These are phyloP conservation scores for Juncus inflexus DNA, from an alignment of 176 grass and related monocot genomes.

Conservation along the genomic window DNA sequence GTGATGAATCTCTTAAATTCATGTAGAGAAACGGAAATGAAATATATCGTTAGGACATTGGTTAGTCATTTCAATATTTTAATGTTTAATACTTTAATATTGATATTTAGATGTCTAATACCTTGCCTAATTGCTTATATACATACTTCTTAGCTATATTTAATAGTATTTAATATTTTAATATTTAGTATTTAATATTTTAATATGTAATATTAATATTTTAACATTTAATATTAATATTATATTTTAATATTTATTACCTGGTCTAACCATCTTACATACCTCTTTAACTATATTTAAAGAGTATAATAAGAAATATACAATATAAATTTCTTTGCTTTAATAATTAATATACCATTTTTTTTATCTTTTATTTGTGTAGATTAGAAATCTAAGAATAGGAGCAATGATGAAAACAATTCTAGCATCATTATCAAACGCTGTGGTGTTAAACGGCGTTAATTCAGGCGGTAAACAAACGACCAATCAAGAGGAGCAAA, in stretches of 20 bases:
- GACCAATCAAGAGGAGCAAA: constrained; percentile 49
- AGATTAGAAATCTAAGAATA: constrained; percentile 90
- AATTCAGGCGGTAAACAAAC: constrained; percentile 7
- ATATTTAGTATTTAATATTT: too few relatives aligned
- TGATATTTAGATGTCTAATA: too few relatives aligned
- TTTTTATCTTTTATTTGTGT: constrained; percentile 20
- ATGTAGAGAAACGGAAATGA: constrained; percentile 96
- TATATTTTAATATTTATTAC: too few relatives aligned
- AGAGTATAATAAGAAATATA: too few relatives aligned
- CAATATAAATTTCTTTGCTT: not conserved
- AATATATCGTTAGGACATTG: constrained; percentile 93
- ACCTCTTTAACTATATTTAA: too few relatives aligned
- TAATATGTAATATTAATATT: too few relatives aligned
- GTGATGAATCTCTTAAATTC: constrained; percentile 83
- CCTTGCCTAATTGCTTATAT: too few relatives aligned
- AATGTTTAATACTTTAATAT: not conserved
- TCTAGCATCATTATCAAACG: constrained; percentile 81
- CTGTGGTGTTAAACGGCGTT: constrained; percentile 63
- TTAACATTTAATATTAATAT: too few relatives aligned
- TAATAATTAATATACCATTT: constrained; percentile 7
- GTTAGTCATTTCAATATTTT: constrained; percentile 32
- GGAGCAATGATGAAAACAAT: constrained; percentile 98
- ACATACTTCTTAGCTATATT: too few relatives aligned
- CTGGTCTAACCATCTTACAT: too few relatives aligned
- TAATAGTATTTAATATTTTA: too few relatives aligned